Evolutionary conservation across 2,329 filamentous ascomycete species (phyloP).

Genomic region (Ophiostoma fasciatum): DNA sequence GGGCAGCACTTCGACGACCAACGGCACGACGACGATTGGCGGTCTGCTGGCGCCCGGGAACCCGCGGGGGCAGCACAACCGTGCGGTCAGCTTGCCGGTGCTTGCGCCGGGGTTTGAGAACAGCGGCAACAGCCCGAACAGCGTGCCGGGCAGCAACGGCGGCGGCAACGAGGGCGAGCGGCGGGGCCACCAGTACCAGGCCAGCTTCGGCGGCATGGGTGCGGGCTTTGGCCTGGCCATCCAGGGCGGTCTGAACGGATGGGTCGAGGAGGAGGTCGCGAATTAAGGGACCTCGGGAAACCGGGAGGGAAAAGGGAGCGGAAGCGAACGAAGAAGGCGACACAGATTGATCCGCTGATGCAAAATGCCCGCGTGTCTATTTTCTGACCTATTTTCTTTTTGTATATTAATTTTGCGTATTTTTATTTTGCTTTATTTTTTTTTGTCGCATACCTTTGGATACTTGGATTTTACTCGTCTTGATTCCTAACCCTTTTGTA

Average conservation of each 20-base stretch:
- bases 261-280: conserved; percentile 52
- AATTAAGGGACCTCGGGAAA: conserved; percentile 26
- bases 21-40: conserved; percentile 54
- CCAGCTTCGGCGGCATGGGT: conserved; percentile 45
- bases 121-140: conserved; percentile 36
- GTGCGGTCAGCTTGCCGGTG: conserved; percentile 76
- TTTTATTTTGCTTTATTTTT: conserved; percentile 2
- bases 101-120: conserved; percentile 51
- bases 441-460: too few species aligned
- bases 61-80: conserved; percentile 48
- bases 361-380: conserved; percentile 21
- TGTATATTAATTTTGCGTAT: neutral
- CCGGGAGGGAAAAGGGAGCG: neutral
- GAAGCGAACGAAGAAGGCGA: conserved; percentile 15
- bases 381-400: conserved; percentile 6
- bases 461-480: neutral
- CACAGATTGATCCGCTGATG: conserved; percentile 21
- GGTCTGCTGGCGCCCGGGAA: conserved; percentile 62
- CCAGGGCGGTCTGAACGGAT: conserved; percentile 49
- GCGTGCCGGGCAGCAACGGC: conserved; percentile 28
- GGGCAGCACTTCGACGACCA: conserved; percentile 29
- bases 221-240: conserved; percentile 45
- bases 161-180: conserved; percentile 34
- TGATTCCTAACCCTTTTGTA: neutral
- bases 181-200: conserved; percentile 51